A percentile compares a stretch with the other conserved stretches of the same genome.
Evolutionary conservation across 2,329 filamentous ascomycete genomes (phyloP).

Genomic region (Ceratocystis cacaofunesta): DNA sequence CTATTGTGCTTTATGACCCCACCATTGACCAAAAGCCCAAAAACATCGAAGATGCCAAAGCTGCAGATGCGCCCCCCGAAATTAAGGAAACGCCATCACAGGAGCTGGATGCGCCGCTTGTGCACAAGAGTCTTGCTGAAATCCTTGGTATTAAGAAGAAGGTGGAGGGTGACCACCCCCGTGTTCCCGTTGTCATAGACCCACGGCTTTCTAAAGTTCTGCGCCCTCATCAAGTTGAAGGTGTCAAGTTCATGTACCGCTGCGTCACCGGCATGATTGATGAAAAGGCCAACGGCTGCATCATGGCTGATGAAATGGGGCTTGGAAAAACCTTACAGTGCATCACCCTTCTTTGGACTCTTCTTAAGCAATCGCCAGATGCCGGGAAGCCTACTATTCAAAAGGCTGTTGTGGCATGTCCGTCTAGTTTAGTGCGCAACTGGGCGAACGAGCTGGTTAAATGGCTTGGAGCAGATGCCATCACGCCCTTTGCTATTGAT

Average conservation of each 20-base stretch:
- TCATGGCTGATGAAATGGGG: constrained; percentile 99
- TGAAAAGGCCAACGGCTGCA: constrained; percentile 84
- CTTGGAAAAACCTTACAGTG: constrained; percentile 95
- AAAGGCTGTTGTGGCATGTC: constrained; percentile 93
- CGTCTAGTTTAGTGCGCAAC: constrained; percentile 88
- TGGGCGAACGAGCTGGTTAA: constrained; percentile 97
- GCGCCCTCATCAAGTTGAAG: constrained; percentile 92
- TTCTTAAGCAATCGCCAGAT: constrained; percentile 88
- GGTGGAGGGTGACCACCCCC: constrained; percentile 62
- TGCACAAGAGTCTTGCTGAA: constrained; percentile 90
- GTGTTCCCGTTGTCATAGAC: constrained; percentile 95
- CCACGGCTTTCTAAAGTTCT: constrained; percentile 77
- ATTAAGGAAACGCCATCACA: constrained; percentile 26
- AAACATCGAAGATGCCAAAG: constrained; percentile 25
- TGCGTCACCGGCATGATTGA: constrained; percentile 95
- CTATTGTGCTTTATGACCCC: constrained; percentile 90
- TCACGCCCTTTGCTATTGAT: constrained; percentile 88
- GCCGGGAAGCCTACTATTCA: constrained; percentile 89
- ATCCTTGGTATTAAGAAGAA: constrained; percentile 90
- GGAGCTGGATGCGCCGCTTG: constrained; percentile 55
- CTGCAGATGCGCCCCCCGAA: constrained; percentile 27
- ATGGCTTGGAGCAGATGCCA: constrained; percentile 85
- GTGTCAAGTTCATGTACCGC: constrained; percentile 92
- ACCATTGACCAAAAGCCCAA: constrained; percentile 75
- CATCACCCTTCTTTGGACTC: constrained; percentile 90